A percentile compares a stretch with the other conserved stretches of the same genome.
Evolutionary conservation across 192 early-diverging fungal genomes (phyloP).

Genomic region (Coemansia sp.): DNA sequence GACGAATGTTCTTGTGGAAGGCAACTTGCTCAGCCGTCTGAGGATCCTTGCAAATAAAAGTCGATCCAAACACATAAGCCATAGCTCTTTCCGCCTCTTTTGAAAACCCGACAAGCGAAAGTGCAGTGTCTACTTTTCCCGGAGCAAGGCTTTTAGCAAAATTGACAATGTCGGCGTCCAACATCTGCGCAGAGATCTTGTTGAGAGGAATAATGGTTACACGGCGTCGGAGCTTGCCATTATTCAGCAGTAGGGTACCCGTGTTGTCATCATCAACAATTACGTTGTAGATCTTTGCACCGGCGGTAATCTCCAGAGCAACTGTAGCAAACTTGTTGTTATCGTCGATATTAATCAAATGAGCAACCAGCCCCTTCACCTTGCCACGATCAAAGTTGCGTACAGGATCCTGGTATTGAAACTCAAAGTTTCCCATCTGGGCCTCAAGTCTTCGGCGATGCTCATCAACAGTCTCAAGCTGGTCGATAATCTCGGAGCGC

Average conservation of each 20-base stretch:
- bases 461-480: conserved; percentile 43
- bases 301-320: conserved; percentile 95
- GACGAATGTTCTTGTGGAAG: conserved; percentile 79
- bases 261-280: conserved; percentile 90
- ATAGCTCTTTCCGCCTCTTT: conserved; percentile 81
- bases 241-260: conserved; percentile 77
- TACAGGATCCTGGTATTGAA: conserved; percentile 81
- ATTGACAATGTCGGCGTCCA: conserved; percentile 42
- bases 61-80: conserved; percentile 91
- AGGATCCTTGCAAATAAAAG: conserved; percentile 87
- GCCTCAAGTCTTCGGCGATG: conserved; percentile 43
- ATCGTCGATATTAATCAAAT: conserved; percentile 78
- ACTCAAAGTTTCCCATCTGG: conserved; percentile 67
- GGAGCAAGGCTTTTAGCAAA: conserved; percentile 82
- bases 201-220: conserved; percentile 96
- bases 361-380: conserved; percentile 93
- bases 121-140: conserved; percentile 86
- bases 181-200: conserved; percentile 70
- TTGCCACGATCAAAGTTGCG: conserved; percentile 85
- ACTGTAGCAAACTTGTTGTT: conserved; percentile 65
- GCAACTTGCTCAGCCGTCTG: conserved; percentile 84
- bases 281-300: conserved; percentile 91
- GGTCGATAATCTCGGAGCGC: conserved; percentile 32
- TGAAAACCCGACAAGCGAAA: conserved; percentile 81
- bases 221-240: conserved; percentile 73